Evolutionary conservation across 1,284 basidiomycete genomes (phyloP), one percentile per base, ranked within the genome.

Genomic region (Pyrrhoderma lamaoense): DNA sequence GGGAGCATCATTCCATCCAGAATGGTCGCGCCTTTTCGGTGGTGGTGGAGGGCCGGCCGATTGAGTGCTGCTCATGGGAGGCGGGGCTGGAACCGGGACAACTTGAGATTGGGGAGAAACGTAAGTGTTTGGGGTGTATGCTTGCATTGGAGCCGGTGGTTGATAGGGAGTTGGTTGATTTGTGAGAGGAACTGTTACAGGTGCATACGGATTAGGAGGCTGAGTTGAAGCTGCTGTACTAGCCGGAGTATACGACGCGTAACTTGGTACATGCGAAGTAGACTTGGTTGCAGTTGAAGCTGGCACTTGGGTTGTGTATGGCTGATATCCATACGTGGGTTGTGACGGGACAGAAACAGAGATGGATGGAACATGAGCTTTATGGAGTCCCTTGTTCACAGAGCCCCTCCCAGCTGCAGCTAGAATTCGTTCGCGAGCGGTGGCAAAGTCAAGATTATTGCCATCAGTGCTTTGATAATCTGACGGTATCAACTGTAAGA

Each of bases 1-100:
- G 1, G 91, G 92, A 0, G 89, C 81, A 61, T 98, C 94, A 63
- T 98, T 98, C 93, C 93, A 98, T 0, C 90, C 91, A 8, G 82
- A 79, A 40, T 84, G 82, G 55, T 87, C 86, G 39, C 70, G 67
- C 34, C 79, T 76, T 58, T 81, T 84, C 21, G 70, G 61, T 3
- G 71, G 73, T 2, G 56, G 43, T 37, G 18, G 43, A 52, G 59
- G 25, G 61, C 61, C 36, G 56, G 42, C 51, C 49, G 52, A 60
- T n/a, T 16, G 38, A 40, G 38, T 4, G 21, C 38, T n/a, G 8
- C 16, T 18, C 42, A 21, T 54, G 44, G 60, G 62, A 42, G 64
- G 62, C 16, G 65, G 61, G 55, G 63, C 35, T 56, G 56, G 55
- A 62, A 54, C 57, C 56, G 57, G 62, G 51, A 60, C 51, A 23